phyloP scores from a whole-genome alignment of 140 eudicot species.

The Bidens hawaiensis region DNA sequence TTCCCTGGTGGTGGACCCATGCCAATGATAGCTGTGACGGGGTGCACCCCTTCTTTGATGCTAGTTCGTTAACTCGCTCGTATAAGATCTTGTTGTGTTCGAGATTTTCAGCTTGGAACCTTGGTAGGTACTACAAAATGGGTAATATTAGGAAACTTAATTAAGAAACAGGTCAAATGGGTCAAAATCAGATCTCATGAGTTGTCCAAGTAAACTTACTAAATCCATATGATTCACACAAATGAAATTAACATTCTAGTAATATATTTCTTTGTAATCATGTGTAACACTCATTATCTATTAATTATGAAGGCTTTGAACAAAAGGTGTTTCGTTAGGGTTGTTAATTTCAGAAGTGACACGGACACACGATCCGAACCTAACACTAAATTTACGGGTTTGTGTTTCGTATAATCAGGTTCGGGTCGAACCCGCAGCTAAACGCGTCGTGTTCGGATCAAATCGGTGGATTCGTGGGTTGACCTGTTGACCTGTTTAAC shows the following conservation, averaged over 20 bases:
- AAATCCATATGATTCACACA: too few species aligned
- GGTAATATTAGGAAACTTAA: neutral
- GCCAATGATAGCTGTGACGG: constrained; percentile 54
- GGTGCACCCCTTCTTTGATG: constrained; percentile 60
- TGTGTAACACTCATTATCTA: too few species aligned
- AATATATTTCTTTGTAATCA: neutral
- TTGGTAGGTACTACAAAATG: constrained; percentile 34
- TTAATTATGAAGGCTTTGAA: too few species aligned
- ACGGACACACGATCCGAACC: too few species aligned
- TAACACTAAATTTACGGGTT: too few species aligned
- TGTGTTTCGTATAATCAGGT: too few species aligned
- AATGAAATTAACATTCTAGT: neutral
- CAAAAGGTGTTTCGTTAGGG: too few species aligned
- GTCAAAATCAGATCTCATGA: neutral
- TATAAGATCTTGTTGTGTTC: constrained; percentile 44
- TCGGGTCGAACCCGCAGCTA: too few species aligned
- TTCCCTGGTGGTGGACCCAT: constrained; percentile 44
- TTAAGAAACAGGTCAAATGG: neutral
- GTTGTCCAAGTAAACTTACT: neutral
- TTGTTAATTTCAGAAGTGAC: too few species aligned
- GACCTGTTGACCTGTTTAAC: too few species aligned
- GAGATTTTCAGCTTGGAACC: constrained; percentile 48
- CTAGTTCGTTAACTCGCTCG: constrained; percentile 40
- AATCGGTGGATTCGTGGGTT: too few species aligned
- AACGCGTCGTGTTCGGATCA: too few species aligned